A percentile compares a stretch with the other conserved stretches of the same genome.
These are phyloP conservation scores for Cladosporium austrohemisphaericum DNA, from an alignment of 2,329 filamentous ascomycete genomes.

Conservation along the genomic window DNA sequence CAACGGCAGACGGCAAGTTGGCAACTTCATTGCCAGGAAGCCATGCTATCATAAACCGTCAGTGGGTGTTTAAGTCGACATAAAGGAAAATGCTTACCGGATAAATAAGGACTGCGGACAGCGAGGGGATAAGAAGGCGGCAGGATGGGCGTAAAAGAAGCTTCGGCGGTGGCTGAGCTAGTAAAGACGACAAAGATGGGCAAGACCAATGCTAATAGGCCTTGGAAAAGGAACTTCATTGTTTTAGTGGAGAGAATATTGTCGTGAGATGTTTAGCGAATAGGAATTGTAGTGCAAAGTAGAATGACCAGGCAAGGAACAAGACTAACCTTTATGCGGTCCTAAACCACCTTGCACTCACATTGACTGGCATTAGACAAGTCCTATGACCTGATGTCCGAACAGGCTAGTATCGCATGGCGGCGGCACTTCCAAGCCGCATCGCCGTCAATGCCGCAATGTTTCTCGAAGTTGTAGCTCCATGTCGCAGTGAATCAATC, in stretches of 20 bases:
- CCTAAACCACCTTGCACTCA: not conserved
- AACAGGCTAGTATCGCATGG: not conserved
- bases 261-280: not conserved
- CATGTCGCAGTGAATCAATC: not conserved
- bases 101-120: constrained; percentile 43
- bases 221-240: not conserved
- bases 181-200: not conserved
- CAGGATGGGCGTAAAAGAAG: constrained; percentile 26
- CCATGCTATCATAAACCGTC: constrained; percentile 32
- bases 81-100: constrained; percentile 22
- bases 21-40: constrained; percentile 39
- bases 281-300: not conserved
- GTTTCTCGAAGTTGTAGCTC: not conserved
- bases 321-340: not conserved
- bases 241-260: too few species aligned
- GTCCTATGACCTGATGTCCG: not conserved
- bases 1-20: constrained; percentile 35
- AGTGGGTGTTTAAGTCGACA: not conserved
- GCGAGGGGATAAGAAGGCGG: constrained; percentile 45
- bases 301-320: not conserved
- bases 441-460: not conserved
- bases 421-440: not conserved
- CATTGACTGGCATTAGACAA: not conserved
- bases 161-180: not conserved
- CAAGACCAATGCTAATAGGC: not conserved